Base-by-base conservation (phyloP, 2,329 filamentous ascomycete species). In the Lizonia empirigonia region DNA sequence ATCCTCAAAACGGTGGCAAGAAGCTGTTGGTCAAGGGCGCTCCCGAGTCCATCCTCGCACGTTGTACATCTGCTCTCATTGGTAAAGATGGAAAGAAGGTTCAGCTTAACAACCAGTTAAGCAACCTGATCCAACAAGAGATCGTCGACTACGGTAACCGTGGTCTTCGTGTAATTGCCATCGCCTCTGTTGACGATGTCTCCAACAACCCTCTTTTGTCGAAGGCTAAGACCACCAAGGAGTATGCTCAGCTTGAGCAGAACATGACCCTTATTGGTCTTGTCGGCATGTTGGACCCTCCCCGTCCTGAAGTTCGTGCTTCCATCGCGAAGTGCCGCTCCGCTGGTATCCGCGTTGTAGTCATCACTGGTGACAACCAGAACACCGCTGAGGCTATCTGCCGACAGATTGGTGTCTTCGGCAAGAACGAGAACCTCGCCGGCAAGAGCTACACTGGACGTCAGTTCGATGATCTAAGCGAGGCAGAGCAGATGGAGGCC, bases 361-460 rank as follows among this genome's bases (percentile, higher is more conserved):
- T 99, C 59, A 97, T 99, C 74, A 99, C 94, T 45, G 94, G 94
- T 68, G 94, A 99, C 77, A 99, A 96, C 78, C 91, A 89, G 71
- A 96, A 95, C 78, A 99, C 94, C 3, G 94, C 94, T 7, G 94
- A 99, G 78, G 93, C 91, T 55, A 97, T 99, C 71, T 99, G 94
- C 79, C 89, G 93, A 66, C 89, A 96, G 74, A 99, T 99, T 72
- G 94, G 94, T 55, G 87, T 99, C 44, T 99, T 99, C 73, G 88
- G 86, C 13, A 77, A 83, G 60, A 77, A 87, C 54, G 93, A 97
- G 74, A 84, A 97, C 68, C 82, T 97, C 20, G 84, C 80, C 34
- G 92, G 92, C 66, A 97, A 97, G 82, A 97, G 91, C 76, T 97
- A 84, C 68, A 99, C 94, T 59, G 94, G 94, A 48, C 88, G 93